These are phyloP conservation scores for Galeopsis tetrahit DNA, from an alignment of 257 asterid genomes.

Conservation along the genomic window DNA sequence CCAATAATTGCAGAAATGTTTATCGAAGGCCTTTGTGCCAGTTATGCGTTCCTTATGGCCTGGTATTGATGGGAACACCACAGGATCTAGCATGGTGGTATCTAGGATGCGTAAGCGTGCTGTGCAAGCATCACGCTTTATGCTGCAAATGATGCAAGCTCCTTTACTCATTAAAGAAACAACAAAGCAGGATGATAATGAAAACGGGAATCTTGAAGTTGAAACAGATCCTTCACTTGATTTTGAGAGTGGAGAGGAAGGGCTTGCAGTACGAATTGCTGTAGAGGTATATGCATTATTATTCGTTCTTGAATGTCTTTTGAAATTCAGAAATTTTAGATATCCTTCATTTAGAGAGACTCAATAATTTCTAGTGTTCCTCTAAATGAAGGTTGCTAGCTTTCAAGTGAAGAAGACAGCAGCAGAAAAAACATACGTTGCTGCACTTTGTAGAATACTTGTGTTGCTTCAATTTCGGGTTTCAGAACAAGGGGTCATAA, in stretches of 20 bases:
- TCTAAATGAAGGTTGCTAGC: conserved; percentile 58
- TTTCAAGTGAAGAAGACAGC: conserved; percentile 75
- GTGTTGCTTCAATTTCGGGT: conserved; percentile 69
- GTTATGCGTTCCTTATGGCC: conserved; percentile 93
- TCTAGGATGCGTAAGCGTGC: conserved; percentile 90
- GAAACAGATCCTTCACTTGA: conserved; percentile 45
- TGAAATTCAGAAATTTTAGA: conserved; percentile 8
- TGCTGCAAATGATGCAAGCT: conserved; percentile 96
- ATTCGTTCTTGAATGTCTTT: background rate
- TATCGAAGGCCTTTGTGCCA: conserved; percentile 79
- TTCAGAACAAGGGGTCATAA: conserved; percentile 71
- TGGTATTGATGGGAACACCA: conserved; percentile 66
- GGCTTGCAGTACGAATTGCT: conserved; percentile 84
- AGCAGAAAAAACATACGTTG: conserved; percentile 75
- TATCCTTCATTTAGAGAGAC: background rate
- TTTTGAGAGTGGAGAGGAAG: conserved; percentile 86
- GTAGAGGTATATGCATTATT: conserved; percentile 63
- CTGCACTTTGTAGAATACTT: conserved; percentile 73
- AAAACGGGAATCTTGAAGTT: conserved; percentile 36
- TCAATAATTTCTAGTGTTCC: conserved; percentile 26
- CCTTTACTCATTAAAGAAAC: conserved; percentile 60
- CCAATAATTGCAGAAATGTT: conserved; percentile 63
- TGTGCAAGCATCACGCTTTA: conserved; percentile 87
- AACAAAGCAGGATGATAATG: conserved; percentile 39
- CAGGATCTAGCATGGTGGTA: conserved; percentile 61